phyloP scores from a whole-genome alignment of 345 rosid species.

The Acer yangbiense region DNA sequence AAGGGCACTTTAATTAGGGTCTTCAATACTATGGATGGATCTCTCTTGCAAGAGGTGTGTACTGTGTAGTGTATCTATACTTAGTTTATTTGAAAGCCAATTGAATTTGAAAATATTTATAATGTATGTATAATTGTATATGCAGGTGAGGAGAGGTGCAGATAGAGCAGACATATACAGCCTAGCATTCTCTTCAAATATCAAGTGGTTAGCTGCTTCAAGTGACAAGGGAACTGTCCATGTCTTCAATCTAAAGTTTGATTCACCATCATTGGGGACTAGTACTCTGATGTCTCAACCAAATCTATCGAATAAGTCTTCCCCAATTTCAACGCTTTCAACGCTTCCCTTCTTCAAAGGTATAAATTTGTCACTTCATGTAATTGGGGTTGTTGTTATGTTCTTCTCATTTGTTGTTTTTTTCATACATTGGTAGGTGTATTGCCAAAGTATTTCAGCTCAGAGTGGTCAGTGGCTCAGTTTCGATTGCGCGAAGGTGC shows the following conservation, averaged over 20 bases:
- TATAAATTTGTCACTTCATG: slow-evolving; percentile 9
- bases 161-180: slow-evolving; percentile 67
- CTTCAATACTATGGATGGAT: slow-evolving; percentile 45
- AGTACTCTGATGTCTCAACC: slow-evolving; percentile 16
- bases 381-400: too few species aligned
- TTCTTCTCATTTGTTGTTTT: background rate
- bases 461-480: slow-evolving; percentile 69
- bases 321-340: slow-evolving; percentile 43
- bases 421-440: slow-evolving; percentile 40
- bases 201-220: slow-evolving; percentile 59
- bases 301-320: slow-evolving; percentile 11
- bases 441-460: slow-evolving; percentile 60
- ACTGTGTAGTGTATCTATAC: background rate
- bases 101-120: background rate
- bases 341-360: slow-evolving; percentile 57
- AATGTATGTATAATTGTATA: background rate
- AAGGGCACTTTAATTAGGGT: slow-evolving; percentile 56
- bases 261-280: slow-evolving; percentile 9
- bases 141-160: slow-evolving; percentile 60
- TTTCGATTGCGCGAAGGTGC: slow-evolving; percentile 50
- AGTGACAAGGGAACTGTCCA: slow-evolving; percentile 69
- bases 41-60: slow-evolving; percentile 50
- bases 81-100: background rate
- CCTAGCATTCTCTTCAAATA: slow-evolving; percentile 50
- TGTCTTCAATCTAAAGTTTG: slow-evolving; percentile 49